Percentiles rank a stretch among this genome's conserved stretches.
phyloP scores from a whole-genome alignment of 305 asterid species.

The Fraxinus velutina region DNA sequence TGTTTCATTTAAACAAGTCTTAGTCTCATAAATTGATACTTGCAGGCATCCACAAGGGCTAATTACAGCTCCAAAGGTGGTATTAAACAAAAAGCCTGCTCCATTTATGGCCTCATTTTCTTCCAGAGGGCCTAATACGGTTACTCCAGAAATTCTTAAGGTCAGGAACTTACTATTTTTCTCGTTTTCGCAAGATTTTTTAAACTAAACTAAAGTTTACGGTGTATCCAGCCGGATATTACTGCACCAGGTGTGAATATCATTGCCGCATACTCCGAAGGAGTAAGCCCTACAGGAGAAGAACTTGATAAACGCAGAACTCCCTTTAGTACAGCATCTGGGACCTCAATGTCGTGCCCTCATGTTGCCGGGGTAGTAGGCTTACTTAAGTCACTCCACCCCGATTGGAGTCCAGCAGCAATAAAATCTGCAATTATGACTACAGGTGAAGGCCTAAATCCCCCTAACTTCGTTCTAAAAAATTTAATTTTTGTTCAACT shows the following conservation, averaged over 20 bases:
- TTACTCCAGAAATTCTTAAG: conserved; percentile 32
- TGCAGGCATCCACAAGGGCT: conserved; percentile 17
- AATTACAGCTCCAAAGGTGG: conserved; percentile 19
- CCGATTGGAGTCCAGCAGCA: conserved; percentile 39
- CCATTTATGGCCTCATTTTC: conserved; percentile 36
- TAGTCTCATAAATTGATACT: background rate
- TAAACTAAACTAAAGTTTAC: background rate
- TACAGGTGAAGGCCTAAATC: conserved; percentile 18
- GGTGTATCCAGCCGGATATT: conserved; percentile 33
- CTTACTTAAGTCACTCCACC: conserved; percentile 26
- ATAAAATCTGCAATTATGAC: conserved; percentile 38
- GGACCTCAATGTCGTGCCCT: conserved; percentile 46
- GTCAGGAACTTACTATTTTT: background rate
- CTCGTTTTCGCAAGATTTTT: background rate
- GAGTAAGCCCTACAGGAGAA: background rate
- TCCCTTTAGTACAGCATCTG: conserved; percentile 6
- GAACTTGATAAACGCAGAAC: conserved; percentile 10
- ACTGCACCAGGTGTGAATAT: conserved; percentile 37
- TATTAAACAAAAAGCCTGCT: conserved; percentile 23
- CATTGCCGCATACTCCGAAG: conserved; percentile 32
- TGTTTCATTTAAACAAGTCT: background rate
- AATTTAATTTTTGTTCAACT: background rate
- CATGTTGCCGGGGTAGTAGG: conserved; percentile 34
- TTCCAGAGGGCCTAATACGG: conserved; percentile 28
- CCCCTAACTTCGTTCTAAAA: background rate